Evolutionary conservation across 352 stramenopile genomes (phyloP), one percentile per base, ranked within the genome.

Genomic region (Peronospora belbahrii): DNA sequence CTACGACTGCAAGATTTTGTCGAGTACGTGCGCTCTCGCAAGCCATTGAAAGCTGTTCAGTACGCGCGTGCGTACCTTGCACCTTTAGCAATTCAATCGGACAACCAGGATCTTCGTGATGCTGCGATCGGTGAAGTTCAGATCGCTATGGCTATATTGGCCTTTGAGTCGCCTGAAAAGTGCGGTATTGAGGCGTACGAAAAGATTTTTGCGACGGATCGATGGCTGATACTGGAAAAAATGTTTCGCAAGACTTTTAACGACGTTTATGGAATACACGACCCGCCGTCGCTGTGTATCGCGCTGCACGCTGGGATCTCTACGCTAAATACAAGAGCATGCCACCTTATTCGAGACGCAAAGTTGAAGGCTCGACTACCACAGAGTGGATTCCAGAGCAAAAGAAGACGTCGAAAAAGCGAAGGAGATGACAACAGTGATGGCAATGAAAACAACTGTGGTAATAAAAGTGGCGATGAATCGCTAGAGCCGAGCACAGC

Each of bases 1-100:
- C 36, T 92, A 23, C 65, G 80, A 6, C 41, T 89, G 20, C 80
- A 92, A 49, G 73, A 83, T 44, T 85, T 89, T 49, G 58, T 92
- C 15, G 80, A 89, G 48, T 57, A 83, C n/a, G 74, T 89, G n/a
- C 80, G 80, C 37, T 64, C 65, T 2, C 65, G 66, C 39, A 78
- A 87, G 47, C 70, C 70, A 7, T 53, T 89, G n/a, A 70, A 86
- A 15, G 80, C 80, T 15, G 68, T 92, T 10, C 50, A 85, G 24
- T 86, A 89, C 22, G 80, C 80, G 3, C 80, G 76, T 42, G 28
- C 59, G 6, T 57, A 72, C 23, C 57, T 92, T 11, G 83, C 75
- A 8, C 75, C 77, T 1, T 62, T 88, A 17, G 77, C 74, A 2
- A 63, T 88, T 52, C 77, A 85, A 41, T 57, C 73, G 1, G 80